These are phyloP conservation scores for Ensete ventricosum DNA, from an alignment of 176 grass and related monocot species.

Conservation along the genomic window DNA sequence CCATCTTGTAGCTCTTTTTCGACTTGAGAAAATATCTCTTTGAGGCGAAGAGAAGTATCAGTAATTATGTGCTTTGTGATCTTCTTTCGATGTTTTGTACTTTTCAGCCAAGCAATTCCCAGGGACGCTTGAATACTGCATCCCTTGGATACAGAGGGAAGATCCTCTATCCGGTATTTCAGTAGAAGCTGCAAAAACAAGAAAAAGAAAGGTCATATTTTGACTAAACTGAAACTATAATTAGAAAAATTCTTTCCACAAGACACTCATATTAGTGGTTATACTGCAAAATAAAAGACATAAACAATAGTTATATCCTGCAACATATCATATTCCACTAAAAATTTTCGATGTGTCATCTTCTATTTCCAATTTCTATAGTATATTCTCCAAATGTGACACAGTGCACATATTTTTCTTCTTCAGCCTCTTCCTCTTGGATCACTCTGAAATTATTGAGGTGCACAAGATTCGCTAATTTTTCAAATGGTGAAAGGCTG, in stretches of 20 bases:
- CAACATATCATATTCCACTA: background rate
- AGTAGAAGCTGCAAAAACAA: slow-evolving; percentile 51
- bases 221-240: slow-evolving; percentile 2
- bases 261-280: background rate
- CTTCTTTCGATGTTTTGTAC: slow-evolving; percentile 63
- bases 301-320: background rate
- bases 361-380: too few relatives aligned
- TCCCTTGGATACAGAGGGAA: slow-evolving; percentile 32
- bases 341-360: too few relatives aligned
- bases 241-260: background rate
- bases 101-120: slow-evolving; percentile 77
- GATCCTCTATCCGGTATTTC: slow-evolving; percentile 61
- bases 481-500: background rate
- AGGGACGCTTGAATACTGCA: slow-evolving; percentile 46
- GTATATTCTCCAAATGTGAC: too few relatives aligned
- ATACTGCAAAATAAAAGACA: background rate
- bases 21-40: slow-evolving; percentile 52
- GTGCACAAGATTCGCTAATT: background rate
- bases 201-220: slow-evolving; percentile 1
- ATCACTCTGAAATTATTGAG: too few relatives aligned
- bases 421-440: too few relatives aligned
- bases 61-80: slow-evolving; percentile 49
- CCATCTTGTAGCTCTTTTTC: slow-evolving; percentile 42
- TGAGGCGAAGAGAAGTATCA: slow-evolving; percentile 48
- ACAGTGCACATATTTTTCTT: too few relatives aligned